Base-by-base conservation (phyloP, 2,329 filamentous ascomycete genomes). In the Penicillium sp. region DNA sequence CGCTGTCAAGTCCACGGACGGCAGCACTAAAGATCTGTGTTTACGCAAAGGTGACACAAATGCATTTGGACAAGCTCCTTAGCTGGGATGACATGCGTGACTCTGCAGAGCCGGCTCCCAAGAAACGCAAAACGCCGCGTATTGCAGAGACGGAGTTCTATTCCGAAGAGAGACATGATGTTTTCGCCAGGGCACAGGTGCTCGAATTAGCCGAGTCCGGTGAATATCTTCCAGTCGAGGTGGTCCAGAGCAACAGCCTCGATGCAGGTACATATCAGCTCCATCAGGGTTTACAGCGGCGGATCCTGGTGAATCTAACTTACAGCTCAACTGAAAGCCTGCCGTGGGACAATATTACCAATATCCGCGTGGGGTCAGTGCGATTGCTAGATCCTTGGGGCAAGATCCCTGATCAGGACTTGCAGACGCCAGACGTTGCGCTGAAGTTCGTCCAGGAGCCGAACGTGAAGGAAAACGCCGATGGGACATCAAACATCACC, bases 21-120 rank as follows among this genome's bases (percentile, higher is more conserved):
- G 83, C 88, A 1, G 85, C 82, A 22, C 71, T 98, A 47, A 82
- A 93, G 48, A 86, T 95, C 8, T 88, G 88, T 43, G 86, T 98
- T 53, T 97, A 95, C 66, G 90, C 93, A 17, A 85, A 85, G 63
- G 88, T 95, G 32, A 93, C 88, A 1, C 75, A 84, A 0, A 96
- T 96, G 84, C 93, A 98, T 70, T 78, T 98, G 19, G 93, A 98
- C 69, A 97, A 95, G 72, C 77, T 98, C 44, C 80, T 96, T 10
- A 98, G 93, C 71, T 98, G 93, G 93, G 93, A 98, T 65, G 93
- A 97, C 62, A 96, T 98, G 84, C 83, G 91, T 52, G 91, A 98
- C 68, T 76, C 79, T 21, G 76, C 77, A 3, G 75, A 77, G 42
- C 70, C 71, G 19, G 72, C 72, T 3, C 79, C 80, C n/a, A 75